Conservation (phyloP, 352 stramenopile species). For the Globisporangium spinosum region DNA sequence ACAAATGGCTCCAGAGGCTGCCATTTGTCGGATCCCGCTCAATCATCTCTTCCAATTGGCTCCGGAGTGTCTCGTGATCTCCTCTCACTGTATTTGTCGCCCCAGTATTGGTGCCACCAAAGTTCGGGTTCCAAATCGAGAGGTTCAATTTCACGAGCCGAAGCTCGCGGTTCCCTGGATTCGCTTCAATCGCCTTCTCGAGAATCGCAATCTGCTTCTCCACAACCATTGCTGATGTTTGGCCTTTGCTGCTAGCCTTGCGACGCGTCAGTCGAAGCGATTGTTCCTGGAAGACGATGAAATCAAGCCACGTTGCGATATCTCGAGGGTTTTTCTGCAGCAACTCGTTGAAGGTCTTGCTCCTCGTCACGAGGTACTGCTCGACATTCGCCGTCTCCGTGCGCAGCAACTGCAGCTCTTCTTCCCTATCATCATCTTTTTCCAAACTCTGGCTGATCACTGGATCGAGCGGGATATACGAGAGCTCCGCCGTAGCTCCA, state of each 20-base stretch:
- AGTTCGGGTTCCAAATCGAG: slow-evolving; percentile 17
- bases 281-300: slow-evolving; percentile 76
- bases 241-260: background rate
- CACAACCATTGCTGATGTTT: slow-evolving; percentile 30
- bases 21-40: slow-evolving; percentile 41
- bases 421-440: background rate
- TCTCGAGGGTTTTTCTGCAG: slow-evolving; percentile 38
- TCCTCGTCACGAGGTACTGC: slow-evolving; percentile 50
- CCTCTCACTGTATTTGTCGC: slow-evolving; percentile 8
- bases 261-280: slow-evolving; percentile 33
- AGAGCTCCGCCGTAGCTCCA: slow-evolving; percentile 27
- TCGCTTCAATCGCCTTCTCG: slow-evolving; percentile 42
- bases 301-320: slow-evolving; percentile 56
- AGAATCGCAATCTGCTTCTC: slow-evolving; percentile 72
- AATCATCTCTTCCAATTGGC: slow-evolving; percentile 51
- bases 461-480: slow-evolving; percentile 60
- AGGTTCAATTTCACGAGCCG: slow-evolving; percentile 54
- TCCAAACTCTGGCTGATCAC: slow-evolving; percentile 25
- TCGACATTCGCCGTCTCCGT: slow-evolving; percentile 68
- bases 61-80: slow-evolving; percentile 30
- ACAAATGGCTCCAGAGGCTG: slow-evolving; percentile 53
- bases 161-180: slow-evolving; percentile 45
- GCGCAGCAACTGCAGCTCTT: slow-evolving; percentile 26
- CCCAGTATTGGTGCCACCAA: background rate
- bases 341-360: slow-evolving; percentile 44